Percentiles rank a stretch among this genome's conserved stretches.
phyloP scores from a whole-genome alignment of 2,329 filamentous ascomycete genomes.

The Aureobasidium sp. region DNA sequence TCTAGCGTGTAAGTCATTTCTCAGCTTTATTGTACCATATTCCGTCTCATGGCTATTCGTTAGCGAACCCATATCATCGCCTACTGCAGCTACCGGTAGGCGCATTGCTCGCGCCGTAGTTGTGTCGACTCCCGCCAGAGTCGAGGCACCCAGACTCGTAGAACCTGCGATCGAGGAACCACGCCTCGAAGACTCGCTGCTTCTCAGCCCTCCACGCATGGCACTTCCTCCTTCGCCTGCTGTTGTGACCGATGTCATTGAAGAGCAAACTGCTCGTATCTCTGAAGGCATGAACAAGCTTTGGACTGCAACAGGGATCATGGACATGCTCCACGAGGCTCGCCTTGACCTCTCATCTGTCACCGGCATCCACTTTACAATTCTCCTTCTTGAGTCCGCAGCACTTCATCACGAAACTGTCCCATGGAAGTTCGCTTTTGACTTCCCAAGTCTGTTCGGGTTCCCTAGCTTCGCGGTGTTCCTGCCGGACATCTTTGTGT shows the following conservation, averaged over 20 bases:
- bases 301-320: slow-evolving; percentile 58
- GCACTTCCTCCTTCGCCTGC: slow-evolving; percentile 72
- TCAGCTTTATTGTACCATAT: too few relatives aligned
- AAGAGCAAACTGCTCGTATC: slow-evolving; percentile 58
- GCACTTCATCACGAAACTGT: slow-evolving; percentile 63
- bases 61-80: slow-evolving; percentile 1
- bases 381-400: slow-evolving; percentile 61
- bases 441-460: slow-evolving; percentile 55
- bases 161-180: background rate
- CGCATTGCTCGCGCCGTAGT: background rate
- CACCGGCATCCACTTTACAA: slow-evolving; percentile 58
- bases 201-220: slow-evolving; percentile 12
- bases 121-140: background rate
- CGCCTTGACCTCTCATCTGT: slow-evolving; percentile 66
- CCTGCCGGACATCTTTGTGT: slow-evolving; percentile 70
- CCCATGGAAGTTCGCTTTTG: slow-evolving; percentile 62
- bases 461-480: slow-evolving; percentile 47
- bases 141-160: background rate
- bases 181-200: background rate
- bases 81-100: background rate
- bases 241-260: slow-evolving; percentile 66
- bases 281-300: slow-evolving; percentile 56
- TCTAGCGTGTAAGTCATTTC: slow-evolving; percentile 19
- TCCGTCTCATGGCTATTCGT: background rate
- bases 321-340: slow-evolving; percentile 54